These are phyloP conservation scores for Aurifilum marmelostoma DNA, from an alignment of 2,329 filamentous ascomycete genomes.

Conservation along the genomic window DNA sequence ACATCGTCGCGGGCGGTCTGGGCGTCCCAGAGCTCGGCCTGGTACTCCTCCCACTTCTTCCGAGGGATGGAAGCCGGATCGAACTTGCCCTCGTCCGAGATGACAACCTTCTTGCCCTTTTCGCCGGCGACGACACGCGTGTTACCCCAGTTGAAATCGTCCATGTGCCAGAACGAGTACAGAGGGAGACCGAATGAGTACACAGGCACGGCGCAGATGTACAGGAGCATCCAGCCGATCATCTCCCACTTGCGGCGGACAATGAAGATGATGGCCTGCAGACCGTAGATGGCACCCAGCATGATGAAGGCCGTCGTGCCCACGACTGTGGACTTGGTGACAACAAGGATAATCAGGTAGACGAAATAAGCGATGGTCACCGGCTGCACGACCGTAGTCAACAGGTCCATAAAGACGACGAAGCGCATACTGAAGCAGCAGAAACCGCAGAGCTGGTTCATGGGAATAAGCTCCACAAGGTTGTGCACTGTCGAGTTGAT, in stretches of 20 bases:
- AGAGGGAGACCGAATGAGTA: conserved; percentile 89
- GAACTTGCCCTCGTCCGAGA: conserved; percentile 97
- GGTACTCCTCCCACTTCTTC: conserved; percentile 99
- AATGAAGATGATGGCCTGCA: conserved; percentile 97
- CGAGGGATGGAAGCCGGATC: conserved; percentile 89
- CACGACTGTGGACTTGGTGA: conserved; percentile 63
- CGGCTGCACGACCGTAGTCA: conserved; percentile 90
- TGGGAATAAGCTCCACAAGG: conserved; percentile 88
- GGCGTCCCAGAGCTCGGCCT: conserved; percentile 95
- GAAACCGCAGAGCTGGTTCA: conserved; percentile 96
- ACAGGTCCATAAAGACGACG: conserved; percentile 89
- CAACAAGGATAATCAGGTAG: conserved; percentile 81
- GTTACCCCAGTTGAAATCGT: conserved; percentile 99
- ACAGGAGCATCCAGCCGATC: conserved; percentile 99
- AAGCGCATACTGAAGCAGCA: conserved; percentile 99
- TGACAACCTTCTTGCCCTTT: conserved; percentile 86
- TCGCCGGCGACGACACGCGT: conserved; percentile 97
- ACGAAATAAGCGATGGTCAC: conserved; percentile 87
- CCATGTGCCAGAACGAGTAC: conserved; percentile 99
- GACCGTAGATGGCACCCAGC: conserved; percentile 92
- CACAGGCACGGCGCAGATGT: conserved; percentile 86
- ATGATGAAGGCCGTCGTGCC: conserved; percentile 88
- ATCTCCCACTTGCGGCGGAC: conserved; percentile 97
- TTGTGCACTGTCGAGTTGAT: conserved; percentile 99
- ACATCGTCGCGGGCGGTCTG: conserved; percentile 82